phyloP scores from a whole-genome alignment of 2,329 filamentous ascomycete genomes.

The Colletotrichum destructivum region DNA sequence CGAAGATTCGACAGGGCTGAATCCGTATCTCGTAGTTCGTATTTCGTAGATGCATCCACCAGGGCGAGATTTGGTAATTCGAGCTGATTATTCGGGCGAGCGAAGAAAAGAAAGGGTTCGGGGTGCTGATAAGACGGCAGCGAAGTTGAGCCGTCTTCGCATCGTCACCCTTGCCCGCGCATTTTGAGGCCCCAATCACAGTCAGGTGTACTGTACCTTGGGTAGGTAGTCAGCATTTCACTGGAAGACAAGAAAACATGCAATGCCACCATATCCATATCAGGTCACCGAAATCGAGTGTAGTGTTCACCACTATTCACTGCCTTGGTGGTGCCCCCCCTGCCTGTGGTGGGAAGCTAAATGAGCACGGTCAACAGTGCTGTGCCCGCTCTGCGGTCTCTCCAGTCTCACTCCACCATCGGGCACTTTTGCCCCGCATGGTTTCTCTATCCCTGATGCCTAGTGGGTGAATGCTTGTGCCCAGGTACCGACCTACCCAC shows the following conservation, averaged over 20 bases:
- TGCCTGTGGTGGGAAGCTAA: neutral
- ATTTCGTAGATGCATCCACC: neutral
- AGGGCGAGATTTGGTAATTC: neutral
- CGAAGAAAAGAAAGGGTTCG: neutral
- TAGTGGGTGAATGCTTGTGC: neutral
- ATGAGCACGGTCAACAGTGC: conserved; percentile 25
- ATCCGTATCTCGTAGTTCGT: conserved; percentile 2
- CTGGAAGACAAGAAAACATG: neutral
- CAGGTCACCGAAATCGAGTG: neutral
- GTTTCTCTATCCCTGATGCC: conserved; percentile 15
- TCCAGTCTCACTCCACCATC: conserved; percentile 25
- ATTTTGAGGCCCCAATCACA: conserved; percentile 18
- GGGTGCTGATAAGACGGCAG: conserved; percentile 6
- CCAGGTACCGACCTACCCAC: no score
- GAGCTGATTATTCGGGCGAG: conserved; percentile 27
- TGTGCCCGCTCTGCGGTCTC: conserved; percentile 3
- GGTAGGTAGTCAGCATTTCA: no score
- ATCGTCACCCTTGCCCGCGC: neutral
- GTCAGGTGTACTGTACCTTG: no score
- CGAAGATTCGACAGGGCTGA: conserved; percentile 31
- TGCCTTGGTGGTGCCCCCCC: no score
- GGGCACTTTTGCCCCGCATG: conserved; percentile 37
- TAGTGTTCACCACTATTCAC: neutral
- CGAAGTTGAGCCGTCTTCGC: conserved; percentile 24
- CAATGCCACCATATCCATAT: neutral